Base-by-base conservation (phyloP, 345 rosid genomes). In the Firmiana major region DNA sequence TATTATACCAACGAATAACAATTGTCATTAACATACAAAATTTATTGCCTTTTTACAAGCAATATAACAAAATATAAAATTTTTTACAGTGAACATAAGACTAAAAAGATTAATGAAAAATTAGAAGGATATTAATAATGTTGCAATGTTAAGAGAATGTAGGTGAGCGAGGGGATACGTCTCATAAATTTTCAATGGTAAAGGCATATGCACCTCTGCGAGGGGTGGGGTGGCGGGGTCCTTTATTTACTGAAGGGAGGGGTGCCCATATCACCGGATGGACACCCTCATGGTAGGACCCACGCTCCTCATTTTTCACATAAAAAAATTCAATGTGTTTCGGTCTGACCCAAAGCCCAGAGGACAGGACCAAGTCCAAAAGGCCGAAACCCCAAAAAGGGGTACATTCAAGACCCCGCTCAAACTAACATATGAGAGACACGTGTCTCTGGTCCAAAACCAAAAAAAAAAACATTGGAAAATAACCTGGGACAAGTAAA, bases 271-370 rank as follows among this genome's bases (percentile, higher is more conserved):
- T 64, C 73, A 73, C 21, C 7, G 22, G 4, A 40, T 6, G n/a
- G 40, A 53, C 73, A 28, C 15, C 66, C 73, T 63, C 74, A 15
- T 73, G 77, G 77, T 73, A 54, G 77, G 81, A 21, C 73, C 81
- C 45, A 53, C 76, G 3, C 15, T 0, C 6, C 36, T 10, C 1
- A n/a, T 40, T 73, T n/a, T 4, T 10, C 3, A 7, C 0, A 16
- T 17, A 5, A 55, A 55, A 55, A 9, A 2, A 9, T 22, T 24
- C 5, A 10, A 58, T 22, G 16, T 2, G 9, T 53, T 58, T 40
- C 28, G 26, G 21, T 65, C 24, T 38, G 17, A 65, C 26, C 15
- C 46, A 21, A 40, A 40, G 19, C 53, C 19, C 53, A 13, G n/a
- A n/a, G n/a, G n/a, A n/a, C 16, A 3, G 19, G 62, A 57, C 28